phyloP scores from a whole-genome alignment of 371 early-diverging fungal species.

The Actinomortierella wolfii region DNA sequence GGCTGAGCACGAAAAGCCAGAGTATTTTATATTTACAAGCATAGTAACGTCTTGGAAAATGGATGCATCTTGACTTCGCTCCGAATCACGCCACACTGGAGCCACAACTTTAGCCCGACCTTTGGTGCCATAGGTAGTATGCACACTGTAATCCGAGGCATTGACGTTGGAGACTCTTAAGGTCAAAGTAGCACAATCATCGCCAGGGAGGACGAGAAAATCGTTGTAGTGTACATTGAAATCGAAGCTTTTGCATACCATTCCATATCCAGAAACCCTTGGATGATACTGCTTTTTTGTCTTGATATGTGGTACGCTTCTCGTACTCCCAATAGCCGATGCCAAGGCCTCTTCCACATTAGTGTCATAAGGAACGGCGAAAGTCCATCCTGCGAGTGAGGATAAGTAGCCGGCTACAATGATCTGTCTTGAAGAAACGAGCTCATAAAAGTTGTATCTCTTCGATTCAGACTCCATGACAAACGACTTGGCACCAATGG shows the following conservation, averaged over 20 bases:
- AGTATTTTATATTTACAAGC: not conserved
- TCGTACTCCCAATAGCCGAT: not conserved
- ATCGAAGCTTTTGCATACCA: conserved; percentile 9
- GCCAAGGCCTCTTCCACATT: conserved; percentile 3
- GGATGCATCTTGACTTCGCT: not conserved
- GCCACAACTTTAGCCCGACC: conserved; percentile 7
- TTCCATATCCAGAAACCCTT: not conserved
- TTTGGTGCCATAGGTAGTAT: conserved; percentile 1
- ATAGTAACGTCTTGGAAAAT: too few relatives aligned
- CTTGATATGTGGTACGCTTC: not conserved
- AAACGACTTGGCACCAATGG: not conserved
- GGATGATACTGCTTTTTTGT: conserved; percentile 9
- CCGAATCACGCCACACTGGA: not conserved
- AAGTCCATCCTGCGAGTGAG: conserved; percentile 1
- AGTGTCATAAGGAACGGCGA: conserved; percentile 5
- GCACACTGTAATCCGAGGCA: not conserved
- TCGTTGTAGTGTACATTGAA: not conserved
- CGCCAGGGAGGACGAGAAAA: not conserved
- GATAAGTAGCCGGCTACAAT: not conserved
- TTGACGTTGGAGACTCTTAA: not conserved
- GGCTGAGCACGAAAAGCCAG: not conserved
- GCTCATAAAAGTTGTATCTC: not conserved
- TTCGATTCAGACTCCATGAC: not conserved
- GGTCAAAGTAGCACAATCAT: conserved; percentile 3
- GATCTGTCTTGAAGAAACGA: conserved; percentile 3